These are phyloP conservation scores for Penicillium paradoxum DNA, from an alignment of 495 filamentous ascomycete genomes.

Conservation along the genomic window DNA sequence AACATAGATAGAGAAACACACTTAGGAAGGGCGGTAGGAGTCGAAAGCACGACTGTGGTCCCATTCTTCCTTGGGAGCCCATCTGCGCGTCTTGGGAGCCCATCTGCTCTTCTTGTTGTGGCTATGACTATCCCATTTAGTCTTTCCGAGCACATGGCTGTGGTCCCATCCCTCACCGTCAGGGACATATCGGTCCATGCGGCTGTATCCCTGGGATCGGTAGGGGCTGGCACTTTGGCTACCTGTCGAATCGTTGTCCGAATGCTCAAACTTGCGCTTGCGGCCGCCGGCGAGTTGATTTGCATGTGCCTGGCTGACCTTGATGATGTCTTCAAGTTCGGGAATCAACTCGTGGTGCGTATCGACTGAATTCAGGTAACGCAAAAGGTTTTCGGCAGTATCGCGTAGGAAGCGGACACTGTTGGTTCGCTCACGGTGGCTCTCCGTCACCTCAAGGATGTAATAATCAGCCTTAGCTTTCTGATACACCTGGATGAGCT, in stretches of 20 bases:
- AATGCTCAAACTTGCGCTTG: constrained; percentile 38
- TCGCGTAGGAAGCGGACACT: constrained; percentile 46
- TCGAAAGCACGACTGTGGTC: background rate
- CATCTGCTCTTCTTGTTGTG: background rate
- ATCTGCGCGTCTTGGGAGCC: background rate
- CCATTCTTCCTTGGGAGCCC: background rate
- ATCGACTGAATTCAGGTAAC: constrained; percentile 28
- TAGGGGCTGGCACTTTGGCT: background rate
- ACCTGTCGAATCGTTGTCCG: background rate
- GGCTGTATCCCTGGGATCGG: background rate
- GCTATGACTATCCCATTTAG: background rate
- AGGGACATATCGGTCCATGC: constrained; percentile 1
- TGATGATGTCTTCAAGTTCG: constrained; percentile 30
- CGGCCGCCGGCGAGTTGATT: constrained; percentile 39
- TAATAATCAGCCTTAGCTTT: constrained; percentile 38
- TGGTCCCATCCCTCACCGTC: background rate
- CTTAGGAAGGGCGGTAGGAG: constrained; percentile 2
- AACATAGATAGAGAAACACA: background rate
- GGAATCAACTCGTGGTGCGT: constrained; percentile 19
- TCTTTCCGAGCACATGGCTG: background rate
- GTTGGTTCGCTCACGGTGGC: constrained; percentile 19
- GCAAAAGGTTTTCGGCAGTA: constrained; percentile 42
- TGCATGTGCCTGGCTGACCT: constrained; percentile 28
- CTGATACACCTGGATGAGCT: constrained; percentile 33
- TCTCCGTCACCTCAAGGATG: constrained; percentile 7